Base-by-base conservation (phyloP, 2,329 filamentous ascomycete species). In the Fusarium siculi region DNA sequence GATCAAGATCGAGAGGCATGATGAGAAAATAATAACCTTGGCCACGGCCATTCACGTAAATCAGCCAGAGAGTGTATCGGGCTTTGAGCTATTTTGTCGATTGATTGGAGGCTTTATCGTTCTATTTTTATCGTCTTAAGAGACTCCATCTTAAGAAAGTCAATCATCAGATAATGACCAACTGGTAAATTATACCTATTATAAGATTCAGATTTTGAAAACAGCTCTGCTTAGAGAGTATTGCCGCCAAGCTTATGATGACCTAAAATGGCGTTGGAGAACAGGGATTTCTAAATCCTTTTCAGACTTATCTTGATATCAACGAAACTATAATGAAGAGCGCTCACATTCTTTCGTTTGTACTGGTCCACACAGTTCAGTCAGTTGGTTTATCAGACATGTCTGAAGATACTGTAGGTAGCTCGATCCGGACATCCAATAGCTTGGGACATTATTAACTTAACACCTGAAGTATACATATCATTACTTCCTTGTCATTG, bases 371-470 rank as follows among this genome's bases (percentile, higher is more conserved):
- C 21, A 3, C 18, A 46, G 11, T 7, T 23, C 11, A 32, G 28
- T 19, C 16, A 52, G 5, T 19, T 23, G 11, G 19, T 9, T 28
- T 12, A 28, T 39, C 3, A 2, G 4, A 6, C 4, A 16, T 25
- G n/a, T 4, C n/a, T 3, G 6, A 4, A 3, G n/a, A 8, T 7
- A 19, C 30, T 37, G 18, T 12, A 21, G 7, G 0, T 39, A 19
- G 7, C 9, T 21, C 2, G 7, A 14, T 9, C 23, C 4, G 4
- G 10, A n/a, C 7, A 18, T 16, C 2, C 14, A 28, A 14, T 19
- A 36, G 9, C 23, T 7, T 18, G 14, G 4, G 23, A 47, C 4
- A 14, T 36, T 21, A 16, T 12, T 6, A 4, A 15, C 11, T 28
- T 49, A 49, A 10, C 19, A n/a, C n/a, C 40, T 49, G 40, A 57